Percentiles rank a stretch among this genome's conserved stretches.
phyloP scores from a whole-genome alignment of 257 asterid genomes.

The Fraxinus quadrangulata region DNA sequence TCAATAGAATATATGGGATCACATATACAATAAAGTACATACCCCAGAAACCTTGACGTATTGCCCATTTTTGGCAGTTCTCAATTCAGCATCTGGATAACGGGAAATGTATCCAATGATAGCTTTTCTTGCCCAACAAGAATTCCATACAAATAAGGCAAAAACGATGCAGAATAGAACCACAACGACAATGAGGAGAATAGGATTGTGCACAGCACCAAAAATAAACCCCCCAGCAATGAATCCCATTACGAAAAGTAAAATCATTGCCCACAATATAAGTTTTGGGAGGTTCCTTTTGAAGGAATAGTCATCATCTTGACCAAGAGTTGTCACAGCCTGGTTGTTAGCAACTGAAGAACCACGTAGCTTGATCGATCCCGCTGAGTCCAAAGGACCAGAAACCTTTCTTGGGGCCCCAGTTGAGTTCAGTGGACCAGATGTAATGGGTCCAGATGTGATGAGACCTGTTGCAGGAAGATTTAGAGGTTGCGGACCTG shows the following conservation, averaged over 20 bases:
- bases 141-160: slow-evolving; percentile 66
- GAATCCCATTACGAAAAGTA: slow-evolving; percentile 84
- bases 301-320: slow-evolving; percentile 64
- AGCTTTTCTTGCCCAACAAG: slow-evolving; percentile 74
- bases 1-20: slow-evolving; percentile 3
- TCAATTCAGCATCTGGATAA: slow-evolving; percentile 74
- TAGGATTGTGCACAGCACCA: slow-evolving; percentile 74
- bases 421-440: slow-evolving; percentile 75
- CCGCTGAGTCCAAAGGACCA: slow-evolving; percentile 72
- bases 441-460: slow-evolving; percentile 89
- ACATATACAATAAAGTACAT: slow-evolving; percentile 33
- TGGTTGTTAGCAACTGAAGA: slow-evolving; percentile 61
- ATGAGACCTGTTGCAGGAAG: slow-evolving; percentile 89
- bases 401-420: slow-evolving; percentile 85
- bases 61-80: slow-evolving; percentile 70
- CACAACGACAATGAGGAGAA: slow-evolving; percentile 61
- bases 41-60: slow-evolving; percentile 94
- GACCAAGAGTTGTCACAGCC: slow-evolving; percentile 71
- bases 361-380: slow-evolving; percentile 53
- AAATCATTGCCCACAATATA: slow-evolving; percentile 68
- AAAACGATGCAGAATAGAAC: slow-evolving; percentile 54
- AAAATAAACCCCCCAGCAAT: slow-evolving; percentile 84
- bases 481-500: slow-evolving; percentile 77
- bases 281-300: slow-evolving; percentile 65
- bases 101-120: slow-evolving; percentile 52